A percentile compares a stretch with the other conserved stretches of the same genome.
Evolutionary conservation across 2,329 filamentous ascomycete species (phyloP).

Genomic region (Verticillium alfalfae): DNA sequence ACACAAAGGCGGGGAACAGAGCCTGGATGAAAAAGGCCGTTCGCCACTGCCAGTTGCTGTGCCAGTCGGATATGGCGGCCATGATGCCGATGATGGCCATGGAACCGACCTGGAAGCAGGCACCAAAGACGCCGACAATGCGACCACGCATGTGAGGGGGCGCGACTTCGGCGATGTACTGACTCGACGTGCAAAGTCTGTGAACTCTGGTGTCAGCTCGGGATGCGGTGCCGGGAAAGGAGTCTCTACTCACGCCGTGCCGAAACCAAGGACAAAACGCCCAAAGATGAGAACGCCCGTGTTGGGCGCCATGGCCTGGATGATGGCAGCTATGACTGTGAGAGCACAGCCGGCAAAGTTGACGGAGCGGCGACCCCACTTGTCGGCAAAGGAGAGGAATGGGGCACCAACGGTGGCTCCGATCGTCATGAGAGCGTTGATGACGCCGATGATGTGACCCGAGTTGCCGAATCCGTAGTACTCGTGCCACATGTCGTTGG

Average conservation of each 20-base stretch:
- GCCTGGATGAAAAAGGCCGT: slow-evolving; percentile 37
- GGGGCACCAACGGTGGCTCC: slow-evolving; percentile 41
- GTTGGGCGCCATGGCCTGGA: slow-evolving; percentile 30
- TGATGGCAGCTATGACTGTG: slow-evolving; percentile 34
- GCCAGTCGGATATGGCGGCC: slow-evolving; percentile 31
- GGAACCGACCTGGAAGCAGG: slow-evolving; percentile 38
- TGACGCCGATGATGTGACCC: slow-evolving; percentile 31
- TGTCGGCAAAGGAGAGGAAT: slow-evolving; percentile 42
- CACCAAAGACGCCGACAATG: slow-evolving; percentile 40
- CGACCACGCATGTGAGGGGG: slow-evolving; percentile 28
- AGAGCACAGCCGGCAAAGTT: slow-evolving; percentile 39
- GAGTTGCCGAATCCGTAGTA: slow-evolving; percentile 35
- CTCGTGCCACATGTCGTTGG: slow-evolving; percentile 32
- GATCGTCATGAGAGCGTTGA: slow-evolving; percentile 42
- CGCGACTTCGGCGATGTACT: slow-evolving; percentile 21
- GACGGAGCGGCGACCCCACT: slow-evolving; percentile 44
- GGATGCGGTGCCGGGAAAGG: neutral
- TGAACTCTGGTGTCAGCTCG: neutral
- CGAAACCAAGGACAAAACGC: slow-evolving; percentile 51
- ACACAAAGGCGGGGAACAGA: slow-evolving; percentile 28
- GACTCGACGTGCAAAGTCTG: slow-evolving; percentile 17
- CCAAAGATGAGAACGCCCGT: slow-evolving; percentile 38
- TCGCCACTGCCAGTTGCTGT: slow-evolving; percentile 29
- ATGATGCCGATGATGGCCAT: slow-evolving; percentile 34
- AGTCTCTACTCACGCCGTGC: slow-evolving; percentile 16